A percentile compares a stretch with the other conserved stretches of the same genome.
These are phyloP conservation scores for Fusarium mangiferae DNA, from an alignment of 2,329 filamentous ascomycete species.

Conservation along the genomic window DNA sequence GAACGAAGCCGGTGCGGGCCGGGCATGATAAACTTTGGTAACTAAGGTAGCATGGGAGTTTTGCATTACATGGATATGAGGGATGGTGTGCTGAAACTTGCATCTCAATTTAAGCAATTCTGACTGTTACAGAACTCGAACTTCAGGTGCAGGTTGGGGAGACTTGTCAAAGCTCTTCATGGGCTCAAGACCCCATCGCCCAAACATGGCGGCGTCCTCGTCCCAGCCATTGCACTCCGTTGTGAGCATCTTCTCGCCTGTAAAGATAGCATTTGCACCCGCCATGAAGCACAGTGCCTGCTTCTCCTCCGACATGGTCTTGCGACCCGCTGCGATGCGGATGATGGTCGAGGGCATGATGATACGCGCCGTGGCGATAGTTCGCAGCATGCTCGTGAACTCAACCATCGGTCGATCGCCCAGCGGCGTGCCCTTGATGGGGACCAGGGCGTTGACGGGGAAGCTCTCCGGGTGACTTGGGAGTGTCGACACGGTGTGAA, in stretches of 20 bases:
- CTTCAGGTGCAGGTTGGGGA: constrained; percentile 38
- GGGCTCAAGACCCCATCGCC: constrained; percentile 81
- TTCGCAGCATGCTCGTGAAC: constrained; percentile 82
- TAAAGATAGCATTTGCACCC: constrained; percentile 94
- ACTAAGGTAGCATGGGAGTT: neutral
- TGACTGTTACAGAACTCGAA: constrained; percentile 37
- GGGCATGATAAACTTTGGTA: neutral
- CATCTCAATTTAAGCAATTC: neutral
- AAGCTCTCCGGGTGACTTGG: constrained; percentile 89
- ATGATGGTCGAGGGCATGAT: constrained; percentile 89
- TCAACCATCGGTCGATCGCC: constrained; percentile 77
- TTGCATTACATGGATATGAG: no score
- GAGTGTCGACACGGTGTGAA: constrained; percentile 84
- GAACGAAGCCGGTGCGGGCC: constrained; percentile 19
- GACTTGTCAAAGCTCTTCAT: constrained; percentile 70
- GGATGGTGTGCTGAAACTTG: neutral
- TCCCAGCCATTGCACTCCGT: constrained; percentile 93
- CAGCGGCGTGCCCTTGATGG: constrained; percentile 89
- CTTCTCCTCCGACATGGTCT: constrained; percentile 87
- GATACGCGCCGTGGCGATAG: constrained; percentile 83
- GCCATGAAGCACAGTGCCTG: constrained; percentile 91
- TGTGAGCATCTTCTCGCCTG: constrained; percentile 94
- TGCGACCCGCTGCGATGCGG: constrained; percentile 84
- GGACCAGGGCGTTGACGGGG: constrained; percentile 89
- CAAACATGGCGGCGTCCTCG: constrained; percentile 86